Evolutionary conservation across 805 yeast species (phyloP), one percentile per base, ranked within the genome.

Genomic region (Ogataea minuta): DNA sequence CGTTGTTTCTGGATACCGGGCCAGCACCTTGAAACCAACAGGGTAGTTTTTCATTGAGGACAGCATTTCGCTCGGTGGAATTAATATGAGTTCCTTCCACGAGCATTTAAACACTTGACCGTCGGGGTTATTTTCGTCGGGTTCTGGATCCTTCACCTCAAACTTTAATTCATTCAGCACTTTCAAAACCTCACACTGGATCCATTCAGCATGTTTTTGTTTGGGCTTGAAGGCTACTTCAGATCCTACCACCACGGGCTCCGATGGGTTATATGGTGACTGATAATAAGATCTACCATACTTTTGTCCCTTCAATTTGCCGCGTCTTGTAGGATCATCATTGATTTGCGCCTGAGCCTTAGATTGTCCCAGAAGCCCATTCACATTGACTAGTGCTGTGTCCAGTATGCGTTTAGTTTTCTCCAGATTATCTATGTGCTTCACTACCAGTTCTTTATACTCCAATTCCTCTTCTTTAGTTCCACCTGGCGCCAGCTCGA

Each of bases 61-160:
- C 1, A 38, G 21, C 23, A 41, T 39, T 10, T 42, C 50, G 1
- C 5, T 1, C 2, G 81, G 74, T 0, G 95, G 87, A 29, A 93
- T 83, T 26, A 84, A 65, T 15, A 87, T 71, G 3, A 87, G 63
- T 49, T 93, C 98, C 54, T 82, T 83, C 72, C 85, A 79, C 14
- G 76, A 81, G 8, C 96, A 89, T 53, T 81, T 84, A 64, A 82
- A 93, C 1, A 84, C 70, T 52, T 83, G 91, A 2, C 96, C 96
- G 4, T 90, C 84, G 41, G 90, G 87, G 46, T 84, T 86, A 50
- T 80, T 75, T 54, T 91, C 98, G 56, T 93, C 99, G 0, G 99
- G 98, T 55, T 93, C 99, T 0, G 98, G 96, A 60, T 93, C 99
- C 52, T 87, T 78, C n/a, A 93, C 90, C 62, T 93, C 98, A 58